These are phyloP conservation scores for Ceratobasidium sp. DNA, from an alignment of 1,284 basidiomycete species.

Conservation along the genomic window DNA sequence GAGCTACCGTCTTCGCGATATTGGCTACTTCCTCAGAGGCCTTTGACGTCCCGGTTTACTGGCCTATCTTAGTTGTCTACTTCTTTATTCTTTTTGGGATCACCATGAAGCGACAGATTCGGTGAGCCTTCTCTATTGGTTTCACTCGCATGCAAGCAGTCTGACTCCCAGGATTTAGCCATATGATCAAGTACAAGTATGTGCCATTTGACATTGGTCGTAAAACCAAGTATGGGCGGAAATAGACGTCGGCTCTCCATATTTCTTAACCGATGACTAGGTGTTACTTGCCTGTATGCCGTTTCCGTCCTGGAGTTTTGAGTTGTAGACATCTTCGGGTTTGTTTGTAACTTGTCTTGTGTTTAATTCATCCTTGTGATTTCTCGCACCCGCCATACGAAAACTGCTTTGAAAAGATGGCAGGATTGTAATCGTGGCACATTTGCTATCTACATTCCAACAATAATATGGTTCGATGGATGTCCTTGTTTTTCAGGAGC, in stretches of 20 bases:
- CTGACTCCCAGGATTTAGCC: slow-evolving; percentile 61
- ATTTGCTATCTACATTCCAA: neutral
- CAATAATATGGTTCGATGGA: too few species aligned
- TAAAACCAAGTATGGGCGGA: slow-evolving; percentile 77
- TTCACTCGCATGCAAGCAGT: slow-evolving; percentile 25
- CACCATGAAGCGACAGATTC: slow-evolving; percentile 93
- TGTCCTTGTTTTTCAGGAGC: too few species aligned
- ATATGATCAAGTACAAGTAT: slow-evolving; percentile 99
- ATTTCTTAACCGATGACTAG: too few species aligned
- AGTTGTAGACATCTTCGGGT: neutral
- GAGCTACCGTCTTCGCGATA: slow-evolving; percentile 84
- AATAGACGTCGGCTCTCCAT: slow-evolving; percentile 5
- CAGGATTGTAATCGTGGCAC: neutral
- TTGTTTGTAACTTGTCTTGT: too few species aligned
- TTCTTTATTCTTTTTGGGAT: slow-evolving; percentile 88
- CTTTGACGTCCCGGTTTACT: slow-evolving; percentile 97
- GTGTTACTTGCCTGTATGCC: too few species aligned
- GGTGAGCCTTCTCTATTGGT: too few species aligned
- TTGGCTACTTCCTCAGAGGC: slow-evolving; percentile 80
- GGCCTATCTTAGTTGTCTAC: slow-evolving; percentile 96
- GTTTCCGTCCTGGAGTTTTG: neutral
- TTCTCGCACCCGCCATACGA: too few species aligned
- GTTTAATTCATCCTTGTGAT: too few species aligned
- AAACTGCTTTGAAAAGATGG: too few species aligned
- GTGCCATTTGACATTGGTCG: slow-evolving; percentile 91